A percentile compares a stretch with the other conserved stretches of the same genome.
phyloP scores from a whole-genome alignment of 805 yeast species.

The Danielia oregonensis region DNA sequence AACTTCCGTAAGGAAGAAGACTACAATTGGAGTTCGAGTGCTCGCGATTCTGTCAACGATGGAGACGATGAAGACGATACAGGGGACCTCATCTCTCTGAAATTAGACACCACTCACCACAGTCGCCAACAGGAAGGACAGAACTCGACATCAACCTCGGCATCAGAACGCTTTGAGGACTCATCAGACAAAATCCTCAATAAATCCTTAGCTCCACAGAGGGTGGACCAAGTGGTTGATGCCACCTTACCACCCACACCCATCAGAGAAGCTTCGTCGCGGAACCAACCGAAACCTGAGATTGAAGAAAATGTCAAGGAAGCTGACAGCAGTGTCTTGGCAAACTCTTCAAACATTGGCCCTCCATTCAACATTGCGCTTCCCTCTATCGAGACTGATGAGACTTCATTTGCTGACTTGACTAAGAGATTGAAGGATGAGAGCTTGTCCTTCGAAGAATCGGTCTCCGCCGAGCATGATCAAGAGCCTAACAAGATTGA shows the following conservation, averaged over 20 bases:
- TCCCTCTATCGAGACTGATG: conserved; percentile 41
- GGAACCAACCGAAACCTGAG: conserved; percentile 1
- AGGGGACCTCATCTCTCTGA: conserved; percentile 2
- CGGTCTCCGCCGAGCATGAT: conserved; percentile 41
- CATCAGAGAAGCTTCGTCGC: background rate
- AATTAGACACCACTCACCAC: too few relatives aligned
- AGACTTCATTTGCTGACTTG: conserved; percentile 38
- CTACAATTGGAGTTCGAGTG: too few relatives aligned
- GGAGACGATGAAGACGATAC: conserved; percentile 1
- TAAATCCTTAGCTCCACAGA: conserved; percentile 19
- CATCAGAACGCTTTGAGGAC: background rate
- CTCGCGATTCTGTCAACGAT: too few relatives aligned
- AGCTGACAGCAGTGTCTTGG: conserved; percentile 28
- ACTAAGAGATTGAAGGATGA: conserved; percentile 22
- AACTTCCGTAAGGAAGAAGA: too few relatives aligned
- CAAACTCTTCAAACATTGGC: conserved; percentile 41
- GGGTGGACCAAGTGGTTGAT: conserved; percentile 1
- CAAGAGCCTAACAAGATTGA: conserved; percentile 23
- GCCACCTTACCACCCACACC: background rate
- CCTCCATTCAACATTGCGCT: conserved; percentile 27
- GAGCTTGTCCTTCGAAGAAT: conserved; percentile 36
- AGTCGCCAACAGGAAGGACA: too few relatives aligned
- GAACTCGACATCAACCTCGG: background rate
- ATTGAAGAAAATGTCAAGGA: conserved; percentile 2
- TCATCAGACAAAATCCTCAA: conserved; percentile 16